These are phyloP conservation scores for Acer campestre DNA, from an alignment of 345 rosid genomes.

Conservation along the genomic window DNA sequence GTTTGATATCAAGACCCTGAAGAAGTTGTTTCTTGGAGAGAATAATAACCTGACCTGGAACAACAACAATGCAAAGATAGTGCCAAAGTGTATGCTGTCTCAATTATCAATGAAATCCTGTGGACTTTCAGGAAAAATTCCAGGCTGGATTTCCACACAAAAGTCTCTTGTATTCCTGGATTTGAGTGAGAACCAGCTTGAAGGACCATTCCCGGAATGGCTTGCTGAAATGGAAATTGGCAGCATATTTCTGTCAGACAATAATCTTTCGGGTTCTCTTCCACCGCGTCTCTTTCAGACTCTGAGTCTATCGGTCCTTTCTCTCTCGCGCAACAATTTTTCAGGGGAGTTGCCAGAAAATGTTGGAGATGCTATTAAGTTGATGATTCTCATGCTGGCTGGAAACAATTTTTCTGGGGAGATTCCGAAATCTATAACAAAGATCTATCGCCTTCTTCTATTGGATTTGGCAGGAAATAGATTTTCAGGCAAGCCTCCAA, in stretches of 20 bases:
- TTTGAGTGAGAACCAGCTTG: slow-evolving; percentile 43
- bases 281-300: slow-evolving; percentile 41
- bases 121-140: slow-evolving; percentile 40
- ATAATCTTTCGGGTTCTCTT: slow-evolving; percentile 44
- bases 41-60: slow-evolving; percentile 47
- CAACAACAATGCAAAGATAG: slow-evolving; percentile 28
- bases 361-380: slow-evolving; percentile 25
- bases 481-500: slow-evolving; percentile 32
- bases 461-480: slow-evolving; percentile 37
- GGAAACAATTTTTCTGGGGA: slow-evolving; percentile 36
- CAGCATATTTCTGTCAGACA: slow-evolving; percentile 39
- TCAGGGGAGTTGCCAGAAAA: slow-evolving; percentile 45
- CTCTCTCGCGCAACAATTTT: slow-evolving; percentile 44
- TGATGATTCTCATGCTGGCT: slow-evolving; percentile 35
- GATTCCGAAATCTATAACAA: slow-evolving; percentile 31
- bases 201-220: slow-evolving; percentile 45
- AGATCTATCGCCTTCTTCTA: slow-evolving; percentile 32
- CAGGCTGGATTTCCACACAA: slow-evolving; percentile 43
- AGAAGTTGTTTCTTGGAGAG: slow-evolving; percentile 36
- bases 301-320: slow-evolving; percentile 22
- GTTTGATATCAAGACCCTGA: slow-evolving; percentile 36
- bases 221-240: slow-evolving; percentile 34
- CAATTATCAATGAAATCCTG: slow-evolving; percentile 45
- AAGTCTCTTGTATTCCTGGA: slow-evolving; percentile 35
- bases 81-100: slow-evolving; percentile 30